Evolutionary conservation across 2,329 filamentous ascomycete species (phyloP).

Genomic region (Cladorrhinum sp.): DNA sequence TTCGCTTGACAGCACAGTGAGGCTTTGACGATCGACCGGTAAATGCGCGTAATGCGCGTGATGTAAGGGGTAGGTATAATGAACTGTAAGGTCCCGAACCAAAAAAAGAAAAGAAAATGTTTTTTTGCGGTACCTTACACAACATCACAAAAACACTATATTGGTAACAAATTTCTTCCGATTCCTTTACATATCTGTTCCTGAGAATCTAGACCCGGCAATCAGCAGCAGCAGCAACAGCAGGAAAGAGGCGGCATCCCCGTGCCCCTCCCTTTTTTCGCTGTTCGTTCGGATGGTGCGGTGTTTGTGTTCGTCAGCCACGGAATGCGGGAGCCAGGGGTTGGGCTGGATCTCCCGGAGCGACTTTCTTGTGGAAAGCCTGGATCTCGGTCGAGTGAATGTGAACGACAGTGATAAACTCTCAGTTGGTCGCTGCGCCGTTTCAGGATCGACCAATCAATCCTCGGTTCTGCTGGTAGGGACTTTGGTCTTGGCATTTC

Average conservation of each 20-base stretch:
- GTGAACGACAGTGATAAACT: not conserved
- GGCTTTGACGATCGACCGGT: not conserved
- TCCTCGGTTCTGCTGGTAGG: not conserved
- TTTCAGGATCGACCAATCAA: conserved; percentile 4
- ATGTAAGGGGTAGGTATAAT: not conserved
- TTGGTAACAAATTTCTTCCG: not conserved
- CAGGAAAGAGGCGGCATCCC: not conserved
- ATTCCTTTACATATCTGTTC: not conserved
- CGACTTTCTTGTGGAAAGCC: not conserved
- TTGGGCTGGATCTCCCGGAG: not conserved
- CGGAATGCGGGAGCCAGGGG: not conserved
- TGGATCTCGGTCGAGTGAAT: not conserved
- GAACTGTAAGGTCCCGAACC: no score
- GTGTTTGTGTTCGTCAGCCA: not conserved
- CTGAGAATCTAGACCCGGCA: not conserved
- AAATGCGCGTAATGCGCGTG: not conserved
- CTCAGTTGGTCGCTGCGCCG: not conserved
- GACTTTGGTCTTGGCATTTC: not conserved
- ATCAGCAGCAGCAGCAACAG: not conserved
- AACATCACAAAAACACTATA: not conserved
- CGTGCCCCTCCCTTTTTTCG: no score
- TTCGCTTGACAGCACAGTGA: no score
- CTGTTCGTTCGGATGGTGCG: no score
- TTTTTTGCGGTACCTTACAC: not conserved
- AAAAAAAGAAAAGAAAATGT: not conserved